Base-by-base conservation (phyloP, 2,329 filamentous ascomycete species). In the Aspergillus phoenicis region DNA sequence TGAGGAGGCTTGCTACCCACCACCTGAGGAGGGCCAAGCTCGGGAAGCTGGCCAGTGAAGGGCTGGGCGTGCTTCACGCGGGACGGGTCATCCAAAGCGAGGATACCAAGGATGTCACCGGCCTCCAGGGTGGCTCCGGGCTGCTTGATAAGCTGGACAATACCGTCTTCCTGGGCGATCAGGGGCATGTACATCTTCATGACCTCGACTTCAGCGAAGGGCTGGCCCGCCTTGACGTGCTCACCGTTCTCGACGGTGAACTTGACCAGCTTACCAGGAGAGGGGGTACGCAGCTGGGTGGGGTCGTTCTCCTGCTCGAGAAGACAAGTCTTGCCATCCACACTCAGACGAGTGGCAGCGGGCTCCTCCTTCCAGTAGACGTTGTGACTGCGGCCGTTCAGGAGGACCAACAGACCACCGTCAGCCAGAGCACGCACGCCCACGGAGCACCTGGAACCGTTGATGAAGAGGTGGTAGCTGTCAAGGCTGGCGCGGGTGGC, bases 131-230 rank as follows among this genome's bases (percentile, higher is more conserved):
- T 96, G n/a, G 95, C 91, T 77, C 95, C 95, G 64, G 95, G 95
- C 81, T 98, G 95, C 87, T 99, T 99, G 84, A 99, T 97, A 71
- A 99, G 87, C 82, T 97, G 95, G 59, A 99, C 94, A 58, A 96
- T 86, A 83, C 95, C 95, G 71, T 97, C 95, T 78, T 99, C 95
- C 75, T 93, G 90, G 2, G 95, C 91, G 63, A 99, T 86, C 58
- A 99, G 85, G 72, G 95, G 95, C 95, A 99, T 99, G 85, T 98
- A 98, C 95, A 99, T 99, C 86, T 99, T 99, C 95, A 99, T 99
- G 80, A 99, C 95, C 81, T 99, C 95, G 43, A 99, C 94, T 78
- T 99, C 95, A 59, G 95, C 95, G 73, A 93, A 99, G 36, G 94
- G 84, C 78, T 98, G 91, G 60, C 94, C 94, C 70, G 96, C 92